These are phyloP conservation scores for Coprinopsis cinerea DNA, from an alignment of 768 basidiomycete species.

Conservation along the genomic window DNA sequence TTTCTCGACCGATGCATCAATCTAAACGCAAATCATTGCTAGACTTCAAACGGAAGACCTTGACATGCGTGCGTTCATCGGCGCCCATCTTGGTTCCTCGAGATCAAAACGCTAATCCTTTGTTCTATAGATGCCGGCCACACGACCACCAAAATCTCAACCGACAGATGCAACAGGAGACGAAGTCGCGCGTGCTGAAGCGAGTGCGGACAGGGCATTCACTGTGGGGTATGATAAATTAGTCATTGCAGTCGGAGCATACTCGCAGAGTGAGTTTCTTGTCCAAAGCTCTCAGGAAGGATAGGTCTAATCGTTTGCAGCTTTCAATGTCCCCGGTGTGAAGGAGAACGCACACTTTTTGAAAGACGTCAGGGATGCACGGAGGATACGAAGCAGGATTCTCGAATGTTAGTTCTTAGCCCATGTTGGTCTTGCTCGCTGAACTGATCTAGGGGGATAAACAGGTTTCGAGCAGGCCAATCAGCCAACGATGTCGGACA, in stretches of 20 bases:
- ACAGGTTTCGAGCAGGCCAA: constrained; percentile 81
- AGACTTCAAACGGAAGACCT: constrained; percentile 57
- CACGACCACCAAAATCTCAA: constrained; percentile 28
- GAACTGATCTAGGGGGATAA: not conserved
- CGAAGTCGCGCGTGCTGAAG: not conserved
- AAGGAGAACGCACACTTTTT: constrained; percentile 80
- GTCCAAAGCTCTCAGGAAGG: not conserved
- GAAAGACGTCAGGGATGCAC: constrained; percentile 73
- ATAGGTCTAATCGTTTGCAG: no score
- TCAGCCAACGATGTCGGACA: constrained; percentile 70
- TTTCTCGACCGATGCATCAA: not conserved
- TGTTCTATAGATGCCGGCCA: constrained; percentile 52
- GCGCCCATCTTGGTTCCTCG: not conserved
- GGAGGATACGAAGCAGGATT: constrained; percentile 63
- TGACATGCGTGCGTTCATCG: constrained; percentile 57
- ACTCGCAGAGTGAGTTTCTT: constrained; percentile 62
- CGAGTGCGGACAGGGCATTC: constrained; percentile 32
- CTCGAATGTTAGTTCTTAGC: constrained; percentile 55
- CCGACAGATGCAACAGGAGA: no score
- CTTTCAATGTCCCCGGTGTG: constrained; percentile 68
- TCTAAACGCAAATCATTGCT: not conserved
- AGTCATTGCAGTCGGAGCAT: constrained; percentile 80
- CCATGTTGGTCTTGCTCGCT: no score
- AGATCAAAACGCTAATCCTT: not conserved
- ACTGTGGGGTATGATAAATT: constrained; percentile 71